These are phyloP conservation scores for Naganishia albida DNA, from an alignment of 1,284 basidiomycete species.

Conservation along the genomic window DNA sequence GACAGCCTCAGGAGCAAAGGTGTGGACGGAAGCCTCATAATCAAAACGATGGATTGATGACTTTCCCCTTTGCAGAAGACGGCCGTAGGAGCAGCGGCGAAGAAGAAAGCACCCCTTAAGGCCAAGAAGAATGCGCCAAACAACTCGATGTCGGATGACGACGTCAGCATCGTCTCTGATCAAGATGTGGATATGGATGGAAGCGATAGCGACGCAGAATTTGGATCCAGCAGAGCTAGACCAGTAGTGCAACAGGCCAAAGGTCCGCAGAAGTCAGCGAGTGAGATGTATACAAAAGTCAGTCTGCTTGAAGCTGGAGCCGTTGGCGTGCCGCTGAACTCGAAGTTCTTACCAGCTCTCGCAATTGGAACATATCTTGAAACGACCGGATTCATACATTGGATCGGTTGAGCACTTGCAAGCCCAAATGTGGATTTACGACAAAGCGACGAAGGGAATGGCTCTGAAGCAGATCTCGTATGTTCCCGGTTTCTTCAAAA, in stretches of 20 bases:
- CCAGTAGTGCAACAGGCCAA: conserved; percentile 33
- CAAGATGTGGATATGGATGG: conserved; percentile 28
- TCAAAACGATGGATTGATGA: background rate
- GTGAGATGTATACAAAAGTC: conserved; percentile 91
- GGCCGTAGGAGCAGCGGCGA: conserved; percentile 54
- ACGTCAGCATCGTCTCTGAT: conserved; percentile 55
- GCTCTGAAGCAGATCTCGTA: conserved; percentile 78
- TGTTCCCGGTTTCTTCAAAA: conserved; percentile 99
- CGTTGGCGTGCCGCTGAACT: background rate
- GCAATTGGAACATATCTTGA: conserved; percentile 94
- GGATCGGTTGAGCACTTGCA: conserved; percentile 86
- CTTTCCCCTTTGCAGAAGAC: conserved; percentile 3
- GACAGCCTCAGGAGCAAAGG: conserved; percentile 13
- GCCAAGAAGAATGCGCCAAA: conserved; percentile 63
- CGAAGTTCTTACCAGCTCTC: conserved; percentile 65
- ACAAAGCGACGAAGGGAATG: conserved; percentile 76
- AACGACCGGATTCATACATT: conserved; percentile 97
- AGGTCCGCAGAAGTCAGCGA: conserved; percentile 76
- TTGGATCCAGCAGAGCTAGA: conserved; percentile 42
- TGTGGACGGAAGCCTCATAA: background rate
- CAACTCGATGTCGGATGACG: conserved; percentile 67
- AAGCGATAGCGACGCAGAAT: conserved; percentile 40
- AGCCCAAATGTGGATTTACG: conserved; percentile 88
- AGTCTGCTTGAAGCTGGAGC: conserved; percentile 36
- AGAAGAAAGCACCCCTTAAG: conserved; percentile 48